Percentiles rank a stretch among this genome's conserved stretches.
Evolutionary conservation across 179 eudicot species (phyloP).

Genomic region (Camellia oleifera): DNA sequence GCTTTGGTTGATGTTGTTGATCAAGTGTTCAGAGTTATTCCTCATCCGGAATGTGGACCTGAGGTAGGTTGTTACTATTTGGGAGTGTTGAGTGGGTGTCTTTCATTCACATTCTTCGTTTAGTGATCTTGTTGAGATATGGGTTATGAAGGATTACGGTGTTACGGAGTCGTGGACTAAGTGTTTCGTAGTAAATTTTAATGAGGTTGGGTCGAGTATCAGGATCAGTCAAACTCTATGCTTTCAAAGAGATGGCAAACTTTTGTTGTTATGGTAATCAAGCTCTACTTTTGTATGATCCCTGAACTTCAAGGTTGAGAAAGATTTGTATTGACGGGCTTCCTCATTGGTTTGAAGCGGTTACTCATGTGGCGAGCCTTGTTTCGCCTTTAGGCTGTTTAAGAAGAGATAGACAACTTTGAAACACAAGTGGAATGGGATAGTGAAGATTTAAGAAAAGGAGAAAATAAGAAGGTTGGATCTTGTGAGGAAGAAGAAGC

Average conservation of each 20-base stretch:
- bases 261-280: neutral
- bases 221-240: neutral
- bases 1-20: neutral
- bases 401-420: neutral
- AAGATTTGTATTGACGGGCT: too few species aligned
- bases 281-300: conserved; percentile 5
- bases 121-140: neutral
- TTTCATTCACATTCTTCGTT: neutral
- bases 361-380: neutral
- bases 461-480: neutral
- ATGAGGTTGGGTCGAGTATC: neutral
- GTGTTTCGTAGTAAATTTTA: neutral
- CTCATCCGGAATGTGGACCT: neutral
- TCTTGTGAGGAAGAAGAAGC: neutral
- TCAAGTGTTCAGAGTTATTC: neutral
- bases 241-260: neutral
- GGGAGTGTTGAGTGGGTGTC: neutral
- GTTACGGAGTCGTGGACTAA: neutral
- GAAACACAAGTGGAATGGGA: neutral
- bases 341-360: too few species aligned
- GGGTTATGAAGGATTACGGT: neutral
- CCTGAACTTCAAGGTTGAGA: neutral
- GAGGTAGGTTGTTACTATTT: neutral
- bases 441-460: neutral
- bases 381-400: neutral